These are phyloP conservation scores for Calonectria henricotiae DNA, from an alignment of 2,329 filamentous ascomycete species.

Conservation along the genomic window DNA sequence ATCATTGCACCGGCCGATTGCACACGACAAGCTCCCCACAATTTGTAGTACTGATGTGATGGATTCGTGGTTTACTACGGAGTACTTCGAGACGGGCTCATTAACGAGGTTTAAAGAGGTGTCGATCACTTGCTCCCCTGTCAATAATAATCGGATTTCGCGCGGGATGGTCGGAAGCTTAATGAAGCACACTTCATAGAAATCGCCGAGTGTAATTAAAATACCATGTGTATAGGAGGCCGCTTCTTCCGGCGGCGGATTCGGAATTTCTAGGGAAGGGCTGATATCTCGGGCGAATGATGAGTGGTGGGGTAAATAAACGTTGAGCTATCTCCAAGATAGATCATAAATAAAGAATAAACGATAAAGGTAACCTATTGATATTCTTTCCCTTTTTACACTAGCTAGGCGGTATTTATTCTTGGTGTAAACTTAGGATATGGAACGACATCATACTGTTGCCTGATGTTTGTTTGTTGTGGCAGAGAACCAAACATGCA, in stretches of 20 bases:
- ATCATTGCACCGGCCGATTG: background rate
- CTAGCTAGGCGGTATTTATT: no score
- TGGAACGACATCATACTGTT: no score
- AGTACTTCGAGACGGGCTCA: background rate
- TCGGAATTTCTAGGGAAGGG: no score
- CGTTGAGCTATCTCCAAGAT: no score
- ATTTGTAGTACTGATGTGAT: background rate
- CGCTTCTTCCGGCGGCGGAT: background rate
- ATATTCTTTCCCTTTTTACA: no score
- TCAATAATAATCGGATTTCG: background rate
- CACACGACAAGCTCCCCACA: background rate
- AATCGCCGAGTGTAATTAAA: background rate
- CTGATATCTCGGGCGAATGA: no score
- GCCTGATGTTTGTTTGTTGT: no score
- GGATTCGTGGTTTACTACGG: background rate
- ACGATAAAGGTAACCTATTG: no score
- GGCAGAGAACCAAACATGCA: no score
- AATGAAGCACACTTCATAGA: background rate
- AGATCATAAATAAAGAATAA: no score
- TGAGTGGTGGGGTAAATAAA: no score
- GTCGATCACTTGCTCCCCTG: background rate
- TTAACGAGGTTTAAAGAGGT: background rate
- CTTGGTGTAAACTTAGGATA: no score
- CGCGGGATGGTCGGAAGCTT: conserved; percentile 8
- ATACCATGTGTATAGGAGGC: background rate